A percentile compares a stretch with the other conserved stretches of the same genome.
Conservation (phyloP, 208 protist genomes). For the Crithidia mellificae region DNA sequence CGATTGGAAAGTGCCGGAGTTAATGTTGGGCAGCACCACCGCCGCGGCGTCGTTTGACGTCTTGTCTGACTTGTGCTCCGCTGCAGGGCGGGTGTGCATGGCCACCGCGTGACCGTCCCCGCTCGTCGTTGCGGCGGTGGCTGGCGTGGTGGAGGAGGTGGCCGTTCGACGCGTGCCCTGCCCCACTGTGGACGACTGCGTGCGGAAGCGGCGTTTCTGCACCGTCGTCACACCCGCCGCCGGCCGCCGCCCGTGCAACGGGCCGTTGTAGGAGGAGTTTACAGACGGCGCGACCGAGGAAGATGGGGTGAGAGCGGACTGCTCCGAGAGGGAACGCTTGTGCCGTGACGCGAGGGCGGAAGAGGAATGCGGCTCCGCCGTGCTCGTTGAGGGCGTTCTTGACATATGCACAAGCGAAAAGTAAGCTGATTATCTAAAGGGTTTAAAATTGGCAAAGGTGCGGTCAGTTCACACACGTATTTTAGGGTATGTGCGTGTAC, state of each 20-base stretch:
- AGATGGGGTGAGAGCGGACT: not conserved
- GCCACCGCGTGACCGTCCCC: not conserved
- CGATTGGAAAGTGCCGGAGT: not conserved
- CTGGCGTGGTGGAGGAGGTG: not conserved
- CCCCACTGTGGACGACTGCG: constrained; percentile 9
- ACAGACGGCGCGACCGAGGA: not conserved
- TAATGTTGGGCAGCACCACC: constrained; percentile 2
- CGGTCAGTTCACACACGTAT: too few species aligned
- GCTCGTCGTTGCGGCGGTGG: not conserved
- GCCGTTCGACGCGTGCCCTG: not conserved
- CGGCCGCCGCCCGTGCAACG: not conserved
- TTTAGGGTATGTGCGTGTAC: too few species aligned
- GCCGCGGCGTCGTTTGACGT: not conserved
- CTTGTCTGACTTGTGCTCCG: not conserved
- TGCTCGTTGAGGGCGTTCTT: not conserved
- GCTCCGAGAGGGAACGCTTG: constrained; percentile 12
- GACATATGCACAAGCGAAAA: not conserved
- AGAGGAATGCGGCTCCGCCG: not conserved
- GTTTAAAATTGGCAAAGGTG: too few species aligned
- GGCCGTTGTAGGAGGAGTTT: not conserved
- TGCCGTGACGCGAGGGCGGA: not conserved
- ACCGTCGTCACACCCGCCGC: not conserved
- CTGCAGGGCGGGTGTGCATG: not conserved
- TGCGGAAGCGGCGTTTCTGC: constrained; percentile 4
- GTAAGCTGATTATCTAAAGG: too few species aligned